Evolutionary conservation across 305 asterid species (phyloP).

Genomic region (Striga hermonthica): DNA sequence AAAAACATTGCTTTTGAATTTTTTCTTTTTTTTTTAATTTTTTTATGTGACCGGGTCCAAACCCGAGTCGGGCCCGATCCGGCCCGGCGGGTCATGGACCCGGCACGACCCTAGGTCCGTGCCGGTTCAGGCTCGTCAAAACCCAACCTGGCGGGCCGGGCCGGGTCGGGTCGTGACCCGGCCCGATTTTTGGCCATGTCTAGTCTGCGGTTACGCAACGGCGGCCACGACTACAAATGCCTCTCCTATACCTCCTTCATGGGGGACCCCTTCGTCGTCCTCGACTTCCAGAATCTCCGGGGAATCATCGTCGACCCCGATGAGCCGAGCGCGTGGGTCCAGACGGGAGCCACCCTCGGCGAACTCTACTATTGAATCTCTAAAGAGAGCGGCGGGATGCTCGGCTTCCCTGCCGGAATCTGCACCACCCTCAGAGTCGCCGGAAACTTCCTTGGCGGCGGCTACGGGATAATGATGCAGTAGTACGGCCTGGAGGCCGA

Average conservation of each 20-base stretch:
- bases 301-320: conserved; percentile 34
- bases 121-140: no score
- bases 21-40: no score
- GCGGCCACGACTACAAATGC: conserved; percentile 85
- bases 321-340: conserved; percentile 40
- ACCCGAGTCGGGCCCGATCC: no score
- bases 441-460: conserved; percentile 48
- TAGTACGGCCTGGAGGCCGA: conserved; percentile 45
- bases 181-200: background rate
- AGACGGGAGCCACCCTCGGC: conserved; percentile 46
- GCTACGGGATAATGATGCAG: conserved; percentile 40
- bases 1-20: no score
- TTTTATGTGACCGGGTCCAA: no score
- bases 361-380: conserved; percentile 43
- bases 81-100: no score
- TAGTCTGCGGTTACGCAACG: conserved; percentile 57
- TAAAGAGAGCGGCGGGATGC: conserved; percentile 22
- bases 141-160: no score
- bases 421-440: conserved; percentile 47
- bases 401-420: conserved; percentile 40
- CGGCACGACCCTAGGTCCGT: no score
- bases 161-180: conserved; percentile 13
- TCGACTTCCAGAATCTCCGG: conserved; percentile 39
- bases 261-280: conserved; percentile 26
- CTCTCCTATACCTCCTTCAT: conserved; percentile 49